Conservation (phyloP, 495 filamentous ascomycete species). For the Glonium stellatum region DNA sequence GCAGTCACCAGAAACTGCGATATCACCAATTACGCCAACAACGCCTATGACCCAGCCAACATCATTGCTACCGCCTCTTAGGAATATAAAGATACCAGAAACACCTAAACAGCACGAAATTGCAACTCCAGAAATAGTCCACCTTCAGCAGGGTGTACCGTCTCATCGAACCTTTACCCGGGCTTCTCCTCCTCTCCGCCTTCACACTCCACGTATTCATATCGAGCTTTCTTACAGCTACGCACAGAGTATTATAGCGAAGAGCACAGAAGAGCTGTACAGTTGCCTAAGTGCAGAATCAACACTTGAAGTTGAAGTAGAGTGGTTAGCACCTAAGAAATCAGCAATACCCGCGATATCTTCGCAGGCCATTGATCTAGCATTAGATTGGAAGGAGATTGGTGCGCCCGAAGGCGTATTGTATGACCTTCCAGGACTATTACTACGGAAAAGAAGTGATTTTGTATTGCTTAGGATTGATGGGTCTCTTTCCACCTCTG, state of each 20-base stretch:
- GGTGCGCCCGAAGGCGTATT: background rate
- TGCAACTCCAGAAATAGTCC: background rate
- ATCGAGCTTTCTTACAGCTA: background rate
- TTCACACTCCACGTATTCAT: background rate
- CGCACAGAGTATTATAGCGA: background rate
- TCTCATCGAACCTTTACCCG: background rate
- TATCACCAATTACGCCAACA: too few species aligned
- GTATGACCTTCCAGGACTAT: background rate
- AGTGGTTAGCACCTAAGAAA: background rate
- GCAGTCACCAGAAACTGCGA: too few species aligned
- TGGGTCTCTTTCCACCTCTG: too few species aligned
- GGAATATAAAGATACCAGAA: too few species aligned
- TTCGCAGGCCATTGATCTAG: background rate
- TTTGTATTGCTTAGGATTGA: background rate
- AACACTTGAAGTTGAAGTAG: background rate
- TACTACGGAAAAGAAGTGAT: background rate
- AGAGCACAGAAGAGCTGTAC: background rate
- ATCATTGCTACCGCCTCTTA: too few species aligned
- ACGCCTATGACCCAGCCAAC: too few species aligned
- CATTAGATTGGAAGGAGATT: background rate
- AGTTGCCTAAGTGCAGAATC: background rate
- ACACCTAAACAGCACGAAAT: too few species aligned
- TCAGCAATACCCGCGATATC: background rate
- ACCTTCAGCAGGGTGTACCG: background rate
- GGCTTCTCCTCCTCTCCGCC: background rate